Conservation (phyloP, 768 basidiomycete genomes). For the Pisolithus tinctorius region DNA sequence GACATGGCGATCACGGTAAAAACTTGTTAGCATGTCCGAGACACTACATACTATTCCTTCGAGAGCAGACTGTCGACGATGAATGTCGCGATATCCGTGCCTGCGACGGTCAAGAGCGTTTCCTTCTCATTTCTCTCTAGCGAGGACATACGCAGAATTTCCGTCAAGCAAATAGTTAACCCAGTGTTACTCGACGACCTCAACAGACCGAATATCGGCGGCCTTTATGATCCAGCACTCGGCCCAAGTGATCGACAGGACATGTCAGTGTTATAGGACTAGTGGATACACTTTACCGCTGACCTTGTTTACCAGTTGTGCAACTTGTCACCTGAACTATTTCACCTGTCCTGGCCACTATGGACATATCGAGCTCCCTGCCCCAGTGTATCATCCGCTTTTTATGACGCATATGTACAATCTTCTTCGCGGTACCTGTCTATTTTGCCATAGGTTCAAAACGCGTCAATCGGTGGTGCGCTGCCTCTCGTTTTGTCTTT, state of each 20-base stretch:
- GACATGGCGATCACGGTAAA: slow-evolving; percentile 7
- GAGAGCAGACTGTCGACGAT: slow-evolving; percentile 32
- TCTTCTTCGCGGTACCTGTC: slow-evolving; percentile 78
- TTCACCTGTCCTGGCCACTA: slow-evolving; percentile 97
- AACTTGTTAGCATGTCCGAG: slow-evolving; percentile 6
- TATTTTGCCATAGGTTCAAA: slow-evolving; percentile 95
- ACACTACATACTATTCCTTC: not conserved
- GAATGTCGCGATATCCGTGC: slow-evolving; percentile 88
- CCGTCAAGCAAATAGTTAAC: slow-evolving; percentile 97
- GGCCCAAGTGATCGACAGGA: slow-evolving; percentile 87
- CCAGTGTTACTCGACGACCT: slow-evolving; percentile 89
- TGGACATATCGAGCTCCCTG: slow-evolving; percentile 94
- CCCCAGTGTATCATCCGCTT: slow-evolving; percentile 92
- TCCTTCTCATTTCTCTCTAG: slow-evolving; percentile 91
- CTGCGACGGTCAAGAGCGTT: slow-evolving; percentile 76
- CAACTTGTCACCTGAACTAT: slow-evolving; percentile 88
- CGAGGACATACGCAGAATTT: slow-evolving; percentile 85
- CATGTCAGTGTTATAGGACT: slow-evolving; percentile 54
- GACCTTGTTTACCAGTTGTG: slow-evolving; percentile 52
- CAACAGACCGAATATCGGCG: slow-evolving; percentile 85
- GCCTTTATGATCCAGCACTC: slow-evolving; percentile 91
- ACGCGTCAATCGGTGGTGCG: slow-evolving; percentile 64
- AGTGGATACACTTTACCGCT: slow-evolving; percentile 1
- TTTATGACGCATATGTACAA: slow-evolving; percentile 91
- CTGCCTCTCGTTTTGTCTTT: slow-evolving; percentile 9